phyloP scores from a whole-genome alignment of 179 eudicot genomes.

The Silene noctiflora region DNA sequence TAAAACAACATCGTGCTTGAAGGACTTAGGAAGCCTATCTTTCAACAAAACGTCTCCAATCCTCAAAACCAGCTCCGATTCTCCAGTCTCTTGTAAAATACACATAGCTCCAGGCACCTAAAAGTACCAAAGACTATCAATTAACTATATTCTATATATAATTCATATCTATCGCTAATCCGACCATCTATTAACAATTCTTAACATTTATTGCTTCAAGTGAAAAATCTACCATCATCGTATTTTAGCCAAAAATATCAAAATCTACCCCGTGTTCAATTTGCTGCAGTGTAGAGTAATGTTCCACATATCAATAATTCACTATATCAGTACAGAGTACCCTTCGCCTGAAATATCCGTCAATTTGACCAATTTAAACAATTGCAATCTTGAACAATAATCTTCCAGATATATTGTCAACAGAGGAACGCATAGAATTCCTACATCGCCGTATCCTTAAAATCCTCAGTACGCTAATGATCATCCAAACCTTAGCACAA shows the following conservation, averaged over 20 bases:
- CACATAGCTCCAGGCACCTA: slow-evolving; percentile 96
- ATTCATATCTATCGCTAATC: neutral
- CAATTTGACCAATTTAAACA: neutral
- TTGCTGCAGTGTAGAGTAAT: neutral
- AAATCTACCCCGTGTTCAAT: neutral
- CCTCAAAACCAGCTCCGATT: slow-evolving; percentile 74
- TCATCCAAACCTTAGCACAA: neutral
- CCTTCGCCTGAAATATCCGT: neutral
- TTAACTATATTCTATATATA: slow-evolving; percentile 9
- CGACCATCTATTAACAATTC: neutral
- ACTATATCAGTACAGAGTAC: neutral
- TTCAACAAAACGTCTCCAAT: slow-evolving; percentile 79
- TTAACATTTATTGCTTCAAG: neutral
- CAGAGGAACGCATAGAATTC: neutral
- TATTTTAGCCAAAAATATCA: neutral
- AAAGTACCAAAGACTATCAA: slow-evolving; percentile 19
- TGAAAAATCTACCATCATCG: neutral
- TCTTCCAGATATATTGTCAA: neutral
- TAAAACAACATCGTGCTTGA: slow-evolving; percentile 89
- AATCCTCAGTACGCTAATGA: neutral
- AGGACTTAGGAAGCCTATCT: slow-evolving; percentile 85
- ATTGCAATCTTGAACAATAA: neutral
- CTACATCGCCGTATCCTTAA: neutral
- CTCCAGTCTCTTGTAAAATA: slow-evolving; percentile 92
- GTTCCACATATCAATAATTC: neutral